A percentile compares a stretch with the other conserved stretches of the same genome.
Evolutionary conservation across 2,329 filamentous ascomycete species (phyloP).

Genomic region (Ophiostoma australiae): DNA sequence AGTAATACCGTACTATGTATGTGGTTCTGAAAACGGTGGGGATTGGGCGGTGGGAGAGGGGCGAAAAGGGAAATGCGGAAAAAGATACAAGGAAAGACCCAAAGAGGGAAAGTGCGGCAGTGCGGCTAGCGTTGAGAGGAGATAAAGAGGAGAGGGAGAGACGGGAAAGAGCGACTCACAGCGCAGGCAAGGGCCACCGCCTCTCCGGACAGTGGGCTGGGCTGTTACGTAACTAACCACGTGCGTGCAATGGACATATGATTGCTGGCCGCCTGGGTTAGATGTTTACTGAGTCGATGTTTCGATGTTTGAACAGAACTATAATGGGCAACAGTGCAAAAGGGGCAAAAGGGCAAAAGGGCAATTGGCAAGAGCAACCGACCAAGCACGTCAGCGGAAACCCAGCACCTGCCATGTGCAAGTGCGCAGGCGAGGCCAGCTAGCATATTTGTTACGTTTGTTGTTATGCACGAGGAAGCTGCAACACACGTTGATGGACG

Average conservation of each 20-base stretch:
- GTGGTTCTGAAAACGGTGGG: conserved; percentile 9
- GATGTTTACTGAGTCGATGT: no score
- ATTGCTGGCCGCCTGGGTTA: background rate
- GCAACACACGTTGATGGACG: background rate
- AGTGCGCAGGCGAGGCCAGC: no score
- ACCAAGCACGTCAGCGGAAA: no score
- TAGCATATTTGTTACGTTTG: background rate
- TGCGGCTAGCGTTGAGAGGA: background rate
- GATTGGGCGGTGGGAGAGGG: background rate
- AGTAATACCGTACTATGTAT: background rate
- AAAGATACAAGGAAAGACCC: background rate
- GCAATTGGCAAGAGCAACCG: background rate
- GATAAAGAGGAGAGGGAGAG: background rate
- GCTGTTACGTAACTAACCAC: conserved; percentile 16
- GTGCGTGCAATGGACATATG: conserved; percentile 1
- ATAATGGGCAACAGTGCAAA: no score
- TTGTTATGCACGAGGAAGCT: background rate
- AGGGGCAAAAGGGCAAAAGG: background rate
- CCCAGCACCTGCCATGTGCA: no score
- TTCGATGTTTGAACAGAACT: background rate
- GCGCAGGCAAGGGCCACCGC: conserved; percentile 10
- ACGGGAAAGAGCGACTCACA: conserved; percentile 10
- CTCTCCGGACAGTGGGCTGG: background rate
- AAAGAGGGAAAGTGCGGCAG: conserved; percentile 5
- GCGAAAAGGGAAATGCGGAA: background rate